Evolutionary conservation across 306 rosid species (phyloP), one percentile per base, ranked within the genome.

Genomic region (Prosopis cineraria): DNA sequence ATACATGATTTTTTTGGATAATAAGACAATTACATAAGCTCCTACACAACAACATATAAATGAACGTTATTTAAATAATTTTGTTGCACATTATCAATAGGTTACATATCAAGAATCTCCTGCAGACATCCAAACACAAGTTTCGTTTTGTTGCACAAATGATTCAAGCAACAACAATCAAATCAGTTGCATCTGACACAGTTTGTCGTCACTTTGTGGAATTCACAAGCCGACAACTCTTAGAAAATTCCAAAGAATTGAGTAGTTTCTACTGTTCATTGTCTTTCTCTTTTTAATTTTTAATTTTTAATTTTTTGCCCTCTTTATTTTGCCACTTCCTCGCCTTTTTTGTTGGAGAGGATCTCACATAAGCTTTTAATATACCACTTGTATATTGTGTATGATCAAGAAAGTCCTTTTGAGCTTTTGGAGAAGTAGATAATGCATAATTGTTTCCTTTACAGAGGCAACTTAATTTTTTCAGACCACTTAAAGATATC

Each of bases 401-500:
- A 67, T 39, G 20, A 40, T 39, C 20, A 39, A 10, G 25, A 8
- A 22, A 65, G 72, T 40, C 33, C 52, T 40, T 39, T 34, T 20
- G 52, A 20, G n/a, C 71, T 20, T 66, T 66, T 20, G 19, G 14
- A 36, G 48, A 62, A 6, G 36, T 11, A 27, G 16, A 22, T 4
- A 4, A 67, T 39, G 72, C 34, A 67, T 20, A 24, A 67, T 25
- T 40, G 44, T 69, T 11, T n/a, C 31, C 10, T 7, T 80, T 72
- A 88, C 4, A 88, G 75, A 39, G 72, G 84, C 56, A 88, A 69
- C 64, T 83, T 73, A 78, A 85, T 88, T 80, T 81, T 88, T 64
- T 88, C 91, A 70, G 96, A 90, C 98, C 96, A 93, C 67, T 86
- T 85, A 20, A 89, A 86, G 83, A 93, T 93, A 76, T 87, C 96